A percentile compares a stretch with the other conserved stretches of the same genome.
These are phyloP conservation scores for Mycena kentingensis DNA, from an alignment of 768 basidiomycete species.

Conservation along the genomic window DNA sequence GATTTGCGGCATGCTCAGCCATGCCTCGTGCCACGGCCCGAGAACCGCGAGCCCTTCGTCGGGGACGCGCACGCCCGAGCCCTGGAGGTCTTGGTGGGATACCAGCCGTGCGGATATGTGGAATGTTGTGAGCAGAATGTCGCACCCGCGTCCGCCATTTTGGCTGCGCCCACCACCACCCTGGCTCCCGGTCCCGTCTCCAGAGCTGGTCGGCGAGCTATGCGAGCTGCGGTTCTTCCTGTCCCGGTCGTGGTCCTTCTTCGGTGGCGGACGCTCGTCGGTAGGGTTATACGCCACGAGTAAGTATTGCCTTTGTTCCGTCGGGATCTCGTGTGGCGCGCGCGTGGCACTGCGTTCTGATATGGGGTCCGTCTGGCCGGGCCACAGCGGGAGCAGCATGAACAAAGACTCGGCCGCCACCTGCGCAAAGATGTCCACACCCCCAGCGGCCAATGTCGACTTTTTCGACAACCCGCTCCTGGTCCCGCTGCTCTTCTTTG, in stretches of 20 bases:
- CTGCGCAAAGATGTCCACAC: slow-evolving; percentile 53
- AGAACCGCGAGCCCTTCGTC: slow-evolving; percentile 68
- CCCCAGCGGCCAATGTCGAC: slow-evolving; percentile 10
- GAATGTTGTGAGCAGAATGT: slow-evolving; percentile 63
- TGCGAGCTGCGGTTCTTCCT: slow-evolving; percentile 47
- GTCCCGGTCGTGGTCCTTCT: slow-evolving; percentile 35
- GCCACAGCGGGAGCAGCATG: slow-evolving; percentile 88
- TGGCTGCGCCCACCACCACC: slow-evolving; percentile 9
- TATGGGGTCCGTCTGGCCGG: slow-evolving; percentile 63
- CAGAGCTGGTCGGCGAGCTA: slow-evolving; percentile 39
- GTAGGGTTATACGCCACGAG: slow-evolving; percentile 80
- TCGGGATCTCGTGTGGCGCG: slow-evolving; percentile 38
- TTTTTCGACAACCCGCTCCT: slow-evolving; percentile 21
- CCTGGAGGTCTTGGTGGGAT: slow-evolving; percentile 68
- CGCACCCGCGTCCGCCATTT: slow-evolving; percentile 41
- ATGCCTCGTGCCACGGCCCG: slow-evolving; percentile 58
- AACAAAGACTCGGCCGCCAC: slow-evolving; percentile 72
- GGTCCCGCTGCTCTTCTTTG: slow-evolving; percentile 37
- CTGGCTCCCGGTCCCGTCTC: no score
- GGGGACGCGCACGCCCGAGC: slow-evolving; percentile 73
- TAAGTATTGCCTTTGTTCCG: slow-evolving; percentile 65
- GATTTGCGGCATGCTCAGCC: slow-evolving; percentile 45
- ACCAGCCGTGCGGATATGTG: slow-evolving; percentile 76
- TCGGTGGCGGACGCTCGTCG: slow-evolving; percentile 21
- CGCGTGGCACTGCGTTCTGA: slow-evolving; percentile 28